Evolutionary conservation across 805 yeast genomes (phyloP), one percentile per base, ranked within the genome.

Genomic region (Kluyveromyces siamensis): DNA sequence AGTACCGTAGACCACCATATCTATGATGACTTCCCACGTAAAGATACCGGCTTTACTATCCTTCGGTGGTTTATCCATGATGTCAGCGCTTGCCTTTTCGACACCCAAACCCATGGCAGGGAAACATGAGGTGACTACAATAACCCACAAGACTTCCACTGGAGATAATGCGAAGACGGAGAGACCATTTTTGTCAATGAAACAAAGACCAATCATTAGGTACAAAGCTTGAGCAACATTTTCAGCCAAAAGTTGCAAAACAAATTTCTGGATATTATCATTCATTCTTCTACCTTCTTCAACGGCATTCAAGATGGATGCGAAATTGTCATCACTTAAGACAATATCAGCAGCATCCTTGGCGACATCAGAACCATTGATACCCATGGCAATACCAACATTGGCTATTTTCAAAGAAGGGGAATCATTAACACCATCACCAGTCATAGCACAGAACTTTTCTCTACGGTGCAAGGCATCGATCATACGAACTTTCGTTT

Each of bases 321-420:
- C 83, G 69, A 93, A 91, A 63, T 93, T 96, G 66, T 93, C 98
- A 67, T 91, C 96, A 17, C 96, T 90, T 52, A 91, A 74, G 43
- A 91, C 91, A 96, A 91, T 91, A 68, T 91, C 99, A 2, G 96
- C 86, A 1, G 98, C 98, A 66, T 93, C 99, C 62, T 91, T 93
- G 45, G 98, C 98, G 38, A 91, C 99, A 66, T 91, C 99, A 0
- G 98, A 91, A 51, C 99, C 99, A 66, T 85, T 83, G 55, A 81
- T 78, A 51, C 89, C 91, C 93, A 90, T 89, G 16, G 96, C 86
- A 59, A 91, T 88, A 60, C 98, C 98, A 55, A 91, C 91, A 68
- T 90, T 96, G 3, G 98, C 97, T 63, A 89, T 75, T 63, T 91
- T 90, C 59, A 91, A 76, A 14, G 97, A 96, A 14, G 98, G 98